Conservation (phyloP, 805 yeast genomes). For the Pichia paraexigua region DNA sequence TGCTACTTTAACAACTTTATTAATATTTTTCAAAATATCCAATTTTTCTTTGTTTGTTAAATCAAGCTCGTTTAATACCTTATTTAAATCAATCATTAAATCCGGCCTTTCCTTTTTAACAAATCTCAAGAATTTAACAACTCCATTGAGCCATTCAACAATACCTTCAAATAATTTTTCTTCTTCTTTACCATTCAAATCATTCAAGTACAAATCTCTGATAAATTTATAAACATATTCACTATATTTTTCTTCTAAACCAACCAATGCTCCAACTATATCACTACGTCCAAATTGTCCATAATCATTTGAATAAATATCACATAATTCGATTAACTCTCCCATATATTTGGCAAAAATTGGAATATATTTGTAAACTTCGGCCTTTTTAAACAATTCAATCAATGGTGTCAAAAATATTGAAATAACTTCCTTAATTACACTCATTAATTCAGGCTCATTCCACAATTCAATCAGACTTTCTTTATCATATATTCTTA, state of each 20-base stretch:
- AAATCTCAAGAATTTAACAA: constrained; percentile 53
- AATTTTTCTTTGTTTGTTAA: constrained; percentile 6
- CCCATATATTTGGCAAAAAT: constrained; percentile 57
- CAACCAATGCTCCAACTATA: constrained; percentile 59
- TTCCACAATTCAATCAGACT: constrained; percentile 72
- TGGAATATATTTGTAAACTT: constrained; percentile 55
- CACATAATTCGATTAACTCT: constrained; percentile 56
- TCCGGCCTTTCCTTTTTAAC: constrained; percentile 41
- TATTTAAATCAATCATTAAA: constrained; percentile 39
- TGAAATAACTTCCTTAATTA: constrained; percentile 65
- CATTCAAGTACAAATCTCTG: constrained; percentile 76
- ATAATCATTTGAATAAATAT: constrained; percentile 38
- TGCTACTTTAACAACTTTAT: constrained; percentile 31
- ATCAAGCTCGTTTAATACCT: constrained; percentile 21
- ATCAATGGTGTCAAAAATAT: constrained; percentile 71
- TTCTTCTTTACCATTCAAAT: constrained; percentile 35
- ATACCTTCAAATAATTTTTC: constrained; percentile 57
- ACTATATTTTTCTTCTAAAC: constrained; percentile 63
- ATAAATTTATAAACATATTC: constrained; percentile 65
- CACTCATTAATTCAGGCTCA: constrained; percentile 71
- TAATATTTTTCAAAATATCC: constrained; percentile 34
- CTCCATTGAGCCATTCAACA: constrained; percentile 63
- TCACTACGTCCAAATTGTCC: constrained; percentile 36
- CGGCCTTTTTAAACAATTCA: constrained; percentile 56
- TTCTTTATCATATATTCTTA: constrained; percentile 70